Percentiles rank a stretch among this genome's conserved stretches.
phyloP scores from a whole-genome alignment of 2,329 filamentous ascomycete species.

The Aspergillus terreus region DNA sequence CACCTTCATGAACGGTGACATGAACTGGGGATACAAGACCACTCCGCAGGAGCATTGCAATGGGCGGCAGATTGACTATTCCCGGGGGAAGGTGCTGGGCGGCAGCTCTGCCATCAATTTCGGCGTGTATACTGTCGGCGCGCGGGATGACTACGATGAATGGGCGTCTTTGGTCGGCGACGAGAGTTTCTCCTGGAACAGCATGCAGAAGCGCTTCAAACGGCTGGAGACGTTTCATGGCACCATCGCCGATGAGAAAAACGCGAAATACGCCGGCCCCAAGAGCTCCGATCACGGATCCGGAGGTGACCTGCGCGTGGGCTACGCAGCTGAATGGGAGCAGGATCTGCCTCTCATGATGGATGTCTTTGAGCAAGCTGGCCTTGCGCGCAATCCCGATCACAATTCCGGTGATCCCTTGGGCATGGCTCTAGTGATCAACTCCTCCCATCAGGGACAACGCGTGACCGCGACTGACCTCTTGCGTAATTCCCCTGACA shows the following conservation, averaged over 20 bases:
- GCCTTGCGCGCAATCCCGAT: conserved; percentile 51
- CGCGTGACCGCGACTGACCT: conserved; percentile 53
- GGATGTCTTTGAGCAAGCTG: conserved; percentile 48
- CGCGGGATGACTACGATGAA: conserved; percentile 58
- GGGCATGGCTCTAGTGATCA: conserved; percentile 51
- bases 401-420: conserved; percentile 58
- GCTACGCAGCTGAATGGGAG: conserved; percentile 50
- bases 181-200: conserved; percentile 53
- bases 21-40: conserved; percentile 55
- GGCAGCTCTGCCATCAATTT: conserved; percentile 56
- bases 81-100: conserved; percentile 50
- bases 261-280: conserved; percentile 48
- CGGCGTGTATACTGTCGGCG: conserved; percentile 52
- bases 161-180: conserved; percentile 58
- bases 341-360: conserved; percentile 44
- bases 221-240: conserved; percentile 53
- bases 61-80: conserved; percentile 46
- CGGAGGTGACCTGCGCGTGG: conserved; percentile 47
- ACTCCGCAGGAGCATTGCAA: conserved; percentile 44
- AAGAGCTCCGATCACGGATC: conserved; percentile 47
- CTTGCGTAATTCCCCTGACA: conserved; percentile 42
- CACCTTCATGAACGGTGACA: conserved; percentile 46
- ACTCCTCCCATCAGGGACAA: conserved; percentile 47
- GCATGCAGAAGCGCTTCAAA: conserved; percentile 50
- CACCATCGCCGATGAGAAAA: conserved; percentile 32